A percentile compares a stretch with the other conserved stretches of the same genome.
These are phyloP conservation scores for Ammopiptanthus mongolicus DNA, from an alignment of 306 rosid species.

Conservation along the genomic window DNA sequence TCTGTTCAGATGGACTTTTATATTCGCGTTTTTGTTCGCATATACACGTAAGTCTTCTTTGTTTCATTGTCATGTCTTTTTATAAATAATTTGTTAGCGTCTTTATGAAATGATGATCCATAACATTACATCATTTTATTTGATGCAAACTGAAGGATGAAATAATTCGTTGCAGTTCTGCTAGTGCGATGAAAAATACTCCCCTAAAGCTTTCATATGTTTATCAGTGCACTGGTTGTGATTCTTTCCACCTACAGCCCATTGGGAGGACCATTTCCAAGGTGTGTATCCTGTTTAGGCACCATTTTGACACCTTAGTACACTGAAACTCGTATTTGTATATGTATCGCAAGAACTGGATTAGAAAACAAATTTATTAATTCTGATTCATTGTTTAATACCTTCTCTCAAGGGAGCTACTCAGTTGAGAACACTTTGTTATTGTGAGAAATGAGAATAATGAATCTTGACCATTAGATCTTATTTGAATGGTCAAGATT, in stretches of 20 bases:
- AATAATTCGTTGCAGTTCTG: conserved; percentile 68
- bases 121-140: conserved; percentile 1
- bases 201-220: conserved; percentile 96
- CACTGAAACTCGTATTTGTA: not conserved
- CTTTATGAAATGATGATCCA: not conserved
- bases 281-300: conserved; percentile 42
- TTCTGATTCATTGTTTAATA: not conserved
- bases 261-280: conserved; percentile 79
- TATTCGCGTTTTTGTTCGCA: conserved; percentile 88
- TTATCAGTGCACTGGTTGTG: conserved; percentile 95
- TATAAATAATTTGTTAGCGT: not conserved
- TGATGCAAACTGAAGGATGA: conserved; percentile 21
- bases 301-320: not conserved
- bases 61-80: not conserved
- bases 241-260: conserved; percentile 93
- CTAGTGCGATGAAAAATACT: conserved; percentile 91
- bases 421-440: too few relatives aligned
- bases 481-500: too few relatives aligned
- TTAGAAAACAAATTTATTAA: not conserved
- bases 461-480: too few relatives aligned
- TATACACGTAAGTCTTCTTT: conserved; percentile 61
- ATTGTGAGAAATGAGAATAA: too few relatives aligned
- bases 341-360: not conserved
- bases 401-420: not conserved
- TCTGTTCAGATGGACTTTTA: conserved; percentile 93